Base-by-base conservation (phyloP, 306 rosid genomes). In the Lablab purpureus region DNA sequence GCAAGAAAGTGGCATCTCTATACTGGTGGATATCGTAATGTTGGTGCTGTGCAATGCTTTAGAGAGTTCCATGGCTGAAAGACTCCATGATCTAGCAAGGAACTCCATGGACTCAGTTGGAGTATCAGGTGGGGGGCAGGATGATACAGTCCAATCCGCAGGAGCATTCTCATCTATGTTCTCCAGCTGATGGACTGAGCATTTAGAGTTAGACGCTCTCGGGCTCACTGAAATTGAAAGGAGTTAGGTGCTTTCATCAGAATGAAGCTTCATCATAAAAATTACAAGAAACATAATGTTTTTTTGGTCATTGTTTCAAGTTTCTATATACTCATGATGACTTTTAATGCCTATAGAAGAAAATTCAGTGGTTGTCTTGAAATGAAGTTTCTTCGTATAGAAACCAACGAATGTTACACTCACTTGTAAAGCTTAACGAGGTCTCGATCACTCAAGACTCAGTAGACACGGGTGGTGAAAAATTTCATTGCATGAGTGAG, bases 101-200 rank as follows among this genome's bases (percentile, higher is more conserved):
- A 91, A 95, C 89, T 95, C 97, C 99, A 95, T 95, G 52, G 97
- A 88, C 74, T 95, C 98, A 1, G 97, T 92, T 18, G 97, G 99
- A 32, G 97, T 92, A n/a, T 95, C 99, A 6, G 94, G 97, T 21
- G 82, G 90, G 21, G 84, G 85, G 68, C 88, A 73, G 23, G 93
- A 85, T 65, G 71, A 79, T 22, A 81, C 69, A n/a, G 74, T 41
- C 86, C 88, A 83, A 62, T n/a, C 84, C 10, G 84, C 78, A 45
- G 92, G 81, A 68, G 83, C 81, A 73, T 88, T 88, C 85, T 95
- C 99, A 45, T 92, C 98, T 77, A 92, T 92, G 84, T 89, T 93
- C 82, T 90, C 90, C 67, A 91, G 85, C 84, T 77, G 83, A 62
- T 73, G 80, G 74, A 81, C 82, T n/a, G 90, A 77, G 87, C 92